Conservation (phyloP, 129 eudicot genomes). For the Centrapalus pauciflorus region DNA sequence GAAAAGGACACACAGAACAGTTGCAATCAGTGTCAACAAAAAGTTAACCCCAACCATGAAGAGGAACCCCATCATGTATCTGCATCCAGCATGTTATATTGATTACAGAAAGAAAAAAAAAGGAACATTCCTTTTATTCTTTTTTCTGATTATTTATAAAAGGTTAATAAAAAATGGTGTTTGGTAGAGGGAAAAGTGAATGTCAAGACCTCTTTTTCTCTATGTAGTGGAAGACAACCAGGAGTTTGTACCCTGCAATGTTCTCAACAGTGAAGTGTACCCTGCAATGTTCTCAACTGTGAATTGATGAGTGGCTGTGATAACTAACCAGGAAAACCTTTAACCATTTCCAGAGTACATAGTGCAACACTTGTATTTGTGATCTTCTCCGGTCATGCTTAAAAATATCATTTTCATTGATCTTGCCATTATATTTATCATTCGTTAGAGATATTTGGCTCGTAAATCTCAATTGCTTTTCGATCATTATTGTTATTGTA, state of each 20-base stretch:
- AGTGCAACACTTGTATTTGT: constrained; percentile 55
- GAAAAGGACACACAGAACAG: constrained; percentile 53
- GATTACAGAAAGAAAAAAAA: not conserved
- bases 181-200: not conserved
- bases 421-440: constrained; percentile 36
- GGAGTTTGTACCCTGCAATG: constrained; percentile 82
- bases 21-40: constrained; percentile 57
- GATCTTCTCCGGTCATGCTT: constrained; percentile 95
- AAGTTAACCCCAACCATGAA: constrained; percentile 53
- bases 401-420: constrained; percentile 86
- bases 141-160: not conserved
- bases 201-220: constrained; percentile 42
- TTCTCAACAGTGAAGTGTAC: constrained; percentile 83
- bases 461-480: no score
- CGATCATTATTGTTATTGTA: no score
- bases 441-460: no score
- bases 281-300: no score
- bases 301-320: constrained; percentile 77
- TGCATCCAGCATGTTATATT: constrained; percentile 43
- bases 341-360: constrained; percentile 66
- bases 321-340: constrained; percentile 73
- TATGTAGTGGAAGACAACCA: constrained; percentile 50
- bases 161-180: not conserved
- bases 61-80: constrained; percentile 69
- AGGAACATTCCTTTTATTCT: not conserved